phyloP scores from a whole-genome alignment of 495 filamentous ascomycete genomes.

The Margaritispora aquatica region DNA sequence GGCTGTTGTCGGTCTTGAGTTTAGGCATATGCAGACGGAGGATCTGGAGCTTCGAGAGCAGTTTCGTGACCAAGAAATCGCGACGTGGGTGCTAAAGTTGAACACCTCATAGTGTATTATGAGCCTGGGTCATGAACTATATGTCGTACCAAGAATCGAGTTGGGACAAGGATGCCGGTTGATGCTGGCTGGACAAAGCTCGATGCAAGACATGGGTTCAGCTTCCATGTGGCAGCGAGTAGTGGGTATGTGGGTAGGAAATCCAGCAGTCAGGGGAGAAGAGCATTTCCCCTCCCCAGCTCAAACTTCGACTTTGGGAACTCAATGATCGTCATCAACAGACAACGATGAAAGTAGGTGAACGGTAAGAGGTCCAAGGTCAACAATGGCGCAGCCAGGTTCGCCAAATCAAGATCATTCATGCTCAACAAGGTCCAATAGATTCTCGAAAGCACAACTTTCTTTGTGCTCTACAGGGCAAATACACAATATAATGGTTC shows the following conservation, averaged over 20 bases:
- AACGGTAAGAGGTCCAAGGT: too few relatives aligned
- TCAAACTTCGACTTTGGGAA: not conserved
- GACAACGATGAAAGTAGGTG: too few relatives aligned
- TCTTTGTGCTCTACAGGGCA: too few relatives aligned
- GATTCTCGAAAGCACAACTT: too few relatives aligned
- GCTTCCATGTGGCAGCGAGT: not conserved
- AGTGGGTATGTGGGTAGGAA: not conserved
- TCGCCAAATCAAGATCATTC: not conserved
- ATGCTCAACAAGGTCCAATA: not conserved
- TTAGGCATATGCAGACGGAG: not conserved
- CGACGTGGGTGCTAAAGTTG: not conserved
- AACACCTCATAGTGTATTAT: not conserved
- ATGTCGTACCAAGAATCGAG: not conserved
- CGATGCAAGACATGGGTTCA: not conserved
- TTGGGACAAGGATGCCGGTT: too few relatives aligned
- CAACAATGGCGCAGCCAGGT: not conserved
- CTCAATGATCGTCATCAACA: not conserved
- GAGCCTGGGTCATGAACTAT: not conserved
- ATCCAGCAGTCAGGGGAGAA: not conserved
- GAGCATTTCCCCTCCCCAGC: not conserved
- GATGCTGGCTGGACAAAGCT: too few relatives aligned
- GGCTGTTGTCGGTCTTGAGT: not conserved
- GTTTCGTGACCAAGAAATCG: not conserved
- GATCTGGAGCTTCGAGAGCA: not conserved
- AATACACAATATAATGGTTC: too few relatives aligned